Conservation (phyloP, 2,329 filamentous ascomycete species). For the Penicillium olsonii region DNA sequence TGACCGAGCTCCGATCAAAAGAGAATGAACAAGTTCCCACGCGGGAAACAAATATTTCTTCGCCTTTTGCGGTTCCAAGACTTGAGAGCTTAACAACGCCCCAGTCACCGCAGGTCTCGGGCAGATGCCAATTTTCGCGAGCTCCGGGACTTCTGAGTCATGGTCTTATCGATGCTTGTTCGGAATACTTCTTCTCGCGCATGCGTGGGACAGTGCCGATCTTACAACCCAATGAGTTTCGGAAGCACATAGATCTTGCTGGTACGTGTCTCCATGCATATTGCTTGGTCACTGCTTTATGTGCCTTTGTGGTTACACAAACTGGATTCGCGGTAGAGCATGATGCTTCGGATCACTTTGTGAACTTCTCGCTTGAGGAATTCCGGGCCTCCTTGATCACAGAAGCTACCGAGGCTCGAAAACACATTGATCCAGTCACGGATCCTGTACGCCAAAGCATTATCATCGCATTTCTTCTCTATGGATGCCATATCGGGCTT, state of each 20-base stretch:
- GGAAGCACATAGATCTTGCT: slow-evolving; percentile 24
- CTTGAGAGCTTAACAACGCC: not conserved
- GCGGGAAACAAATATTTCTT: not conserved
- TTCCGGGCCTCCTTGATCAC: slow-evolving; percentile 24
- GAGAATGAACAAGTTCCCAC: not conserved
- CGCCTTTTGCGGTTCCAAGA: not conserved
- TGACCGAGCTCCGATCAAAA: slow-evolving; percentile 18
- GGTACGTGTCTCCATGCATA: slow-evolving; percentile 25
- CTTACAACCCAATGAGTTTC: slow-evolving; percentile 23
- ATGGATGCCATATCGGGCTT: slow-evolving; percentile 65
- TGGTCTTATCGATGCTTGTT: slow-evolving; percentile 16
- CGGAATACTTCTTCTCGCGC: slow-evolving; percentile 23
- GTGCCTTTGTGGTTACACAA: slow-evolving; percentile 37
- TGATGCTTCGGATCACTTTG: not conserved
- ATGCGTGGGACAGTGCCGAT: slow-evolving; percentile 33
- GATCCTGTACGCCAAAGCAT: slow-evolving; percentile 39
- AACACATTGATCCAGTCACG: slow-evolving; percentile 22
- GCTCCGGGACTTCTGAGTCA: slow-evolving; percentile 7
- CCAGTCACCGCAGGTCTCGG: not conserved
- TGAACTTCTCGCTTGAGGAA: not conserved
- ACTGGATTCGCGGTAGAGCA: slow-evolving; percentile 18
- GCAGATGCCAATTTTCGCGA: slow-evolving; percentile 5
- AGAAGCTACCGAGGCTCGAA: slow-evolving; percentile 27
- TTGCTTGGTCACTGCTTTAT: slow-evolving; percentile 39
- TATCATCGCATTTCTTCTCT: slow-evolving; percentile 71